These are phyloP conservation scores for Westerdykella aurantiaca DNA, from an alignment of 2,329 filamentous ascomycete species.

Conservation along the genomic window DNA sequence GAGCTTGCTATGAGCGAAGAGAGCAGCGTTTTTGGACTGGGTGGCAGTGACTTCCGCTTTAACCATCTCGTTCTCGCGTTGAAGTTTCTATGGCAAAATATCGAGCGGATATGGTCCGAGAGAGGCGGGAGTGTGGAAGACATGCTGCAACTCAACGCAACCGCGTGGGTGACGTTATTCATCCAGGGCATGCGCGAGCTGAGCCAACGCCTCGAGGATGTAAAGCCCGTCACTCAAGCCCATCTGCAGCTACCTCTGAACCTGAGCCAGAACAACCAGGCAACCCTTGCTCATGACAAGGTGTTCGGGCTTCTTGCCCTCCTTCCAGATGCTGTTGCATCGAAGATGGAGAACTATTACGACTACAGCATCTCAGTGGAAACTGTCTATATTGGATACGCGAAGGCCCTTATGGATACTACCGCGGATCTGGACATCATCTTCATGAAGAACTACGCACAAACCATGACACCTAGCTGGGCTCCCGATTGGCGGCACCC, in stretches of 20 bases:
- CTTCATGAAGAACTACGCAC: conserved; percentile 1
- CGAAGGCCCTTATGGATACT: conserved; percentile 3
- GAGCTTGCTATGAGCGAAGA: conserved; percentile 3
- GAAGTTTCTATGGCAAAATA: background rate
- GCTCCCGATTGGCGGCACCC: conserved; percentile 1
- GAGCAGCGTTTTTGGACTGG: background rate
- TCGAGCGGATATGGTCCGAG: background rate
- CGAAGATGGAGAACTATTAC: conserved; percentile 1
- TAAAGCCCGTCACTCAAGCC: background rate
- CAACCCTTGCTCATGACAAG: conserved; percentile 24
- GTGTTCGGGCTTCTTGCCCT: background rate
- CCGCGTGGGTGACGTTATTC: background rate
- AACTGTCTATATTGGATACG: conserved; percentile 1
- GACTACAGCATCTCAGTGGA: conserved; percentile 1
- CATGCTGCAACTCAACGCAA: background rate
- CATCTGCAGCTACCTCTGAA: background rate
- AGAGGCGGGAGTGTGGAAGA: background rate
- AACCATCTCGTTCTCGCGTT: background rate
- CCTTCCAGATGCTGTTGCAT: background rate
- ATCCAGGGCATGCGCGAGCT: background rate
- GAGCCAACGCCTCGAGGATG: background rate
- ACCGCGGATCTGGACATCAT: conserved; percentile 4
- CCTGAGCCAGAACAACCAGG: conserved; percentile 25
- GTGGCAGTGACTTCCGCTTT: background rate
- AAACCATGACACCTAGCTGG: conserved; percentile 4